Base-by-base conservation (phyloP, 75 land plant species). In the Cryptomeria japonica region DNA sequence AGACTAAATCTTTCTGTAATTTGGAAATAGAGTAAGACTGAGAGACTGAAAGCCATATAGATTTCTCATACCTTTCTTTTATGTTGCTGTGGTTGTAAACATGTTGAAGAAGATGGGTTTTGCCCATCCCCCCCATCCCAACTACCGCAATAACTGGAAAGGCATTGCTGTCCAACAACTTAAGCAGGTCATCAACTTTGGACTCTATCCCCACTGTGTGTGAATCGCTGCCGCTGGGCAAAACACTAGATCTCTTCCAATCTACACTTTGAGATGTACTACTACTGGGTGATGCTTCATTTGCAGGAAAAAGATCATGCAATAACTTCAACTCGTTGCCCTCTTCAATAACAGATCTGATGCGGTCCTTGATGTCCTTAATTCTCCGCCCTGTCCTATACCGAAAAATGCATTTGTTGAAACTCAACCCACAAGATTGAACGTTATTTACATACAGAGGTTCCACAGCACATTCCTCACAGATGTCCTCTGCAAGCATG, bases 41-140 rank as follows among this genome's bases (percentile, higher is more conserved):
- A 70, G 86, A 88, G 13, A 47, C 49, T 18, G 53, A 68, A 2
- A 88, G 56, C 89, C 89, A 88, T 5, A 88, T 84, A 7, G 36
- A 42, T 13, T 13, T 38, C 19, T 88, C 58, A 49, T 84, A 88
- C 61, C 38, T 70, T 22, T 72, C 38, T 84, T 12, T 47, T 28
- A 18, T 32, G 37, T 53, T 80, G 14, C 84, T 32, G 37, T 53
- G 61, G 14, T 88, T 41, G 41, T 84, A 84, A 14, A 84, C 64
- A 34, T 47, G 53, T 34, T 88, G 89, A 19, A 80, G 80, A 70
- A 88, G 89, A 34, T 77, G 49, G n/a, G 89, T 88, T 64, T 88
- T 88, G 10, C 89, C 89, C 38, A 88, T 18, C 15, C 86, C 89
- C 3, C 56, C 79, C 86, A 84, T 84, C 14, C 89, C 89, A 12